Base-by-base conservation (phyloP, 441 rosid species). In the Codiaeum variegatum region DNA sequence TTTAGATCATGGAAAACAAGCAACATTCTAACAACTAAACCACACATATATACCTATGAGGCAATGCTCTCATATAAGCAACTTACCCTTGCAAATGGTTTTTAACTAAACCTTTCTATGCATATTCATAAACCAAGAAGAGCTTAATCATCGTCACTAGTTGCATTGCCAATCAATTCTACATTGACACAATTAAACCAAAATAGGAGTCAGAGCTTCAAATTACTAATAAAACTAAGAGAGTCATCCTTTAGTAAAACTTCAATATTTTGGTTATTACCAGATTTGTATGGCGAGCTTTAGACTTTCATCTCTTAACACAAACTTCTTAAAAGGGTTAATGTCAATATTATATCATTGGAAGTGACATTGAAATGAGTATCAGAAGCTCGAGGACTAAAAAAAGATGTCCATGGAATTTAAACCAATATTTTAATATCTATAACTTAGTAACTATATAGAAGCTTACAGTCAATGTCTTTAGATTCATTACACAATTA, bases 201-300 rank as follows among this genome's bases (percentile, higher is more conserved):
- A 79, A 58, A 62, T 0, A 38, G 4, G 69, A 65, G 81, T 82
- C 83, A 82, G 68, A 69, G 61, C 59, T 75, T 67, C 46, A 47
- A 77, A 70, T 16, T 24, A 10, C 49, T 46, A 23, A 77, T 67
- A 51, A 18, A 68, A 42, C 29, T 29, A 52, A 52, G 34, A 77
- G 2, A 32, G 38, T 29, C 66, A 67, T n/a, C n/a, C n/a, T n/a
- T 24, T 16, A 38, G 55, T 32, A 26, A 32, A 62, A 52, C 47
- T 38, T 60, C 24, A 66, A n/a, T 31, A n/a, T n/a, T n/a, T 60
- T 12, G 62, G 69, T 75, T 47, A 63, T 63, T 95, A 92, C 99
- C 96, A 95, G 90, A 84, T 92, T 92, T 64, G 97, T 75, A 78
- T 95, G 99, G 82, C 92, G 99, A 82, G 92, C 98, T 83, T 81